Conservation (phyloP, 441 rosid species). For the Erodium chrysanthum region DNA sequence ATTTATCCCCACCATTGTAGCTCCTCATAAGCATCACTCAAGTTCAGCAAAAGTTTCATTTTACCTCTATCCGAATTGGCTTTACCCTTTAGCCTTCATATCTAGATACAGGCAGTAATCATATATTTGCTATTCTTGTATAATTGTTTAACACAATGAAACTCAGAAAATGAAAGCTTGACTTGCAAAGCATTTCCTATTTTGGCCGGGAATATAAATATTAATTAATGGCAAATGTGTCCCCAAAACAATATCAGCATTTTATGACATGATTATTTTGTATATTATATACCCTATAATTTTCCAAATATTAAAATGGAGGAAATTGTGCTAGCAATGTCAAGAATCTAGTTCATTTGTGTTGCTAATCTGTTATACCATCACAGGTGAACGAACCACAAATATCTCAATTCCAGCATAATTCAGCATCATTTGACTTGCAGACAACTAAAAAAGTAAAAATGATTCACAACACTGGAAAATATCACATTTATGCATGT, state of each 20-base stretch:
- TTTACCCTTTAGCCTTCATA: not conserved
- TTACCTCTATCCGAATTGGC: not conserved
- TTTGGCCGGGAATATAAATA: not conserved
- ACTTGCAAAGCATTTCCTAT: not conserved
- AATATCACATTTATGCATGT: not conserved
- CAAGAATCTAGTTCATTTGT: not conserved
- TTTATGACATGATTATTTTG: not conserved
- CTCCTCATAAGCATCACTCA: no score
- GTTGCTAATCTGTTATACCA: not conserved
- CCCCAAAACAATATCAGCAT: not conserved
- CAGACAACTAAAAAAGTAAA: slow-evolving; percentile 1
- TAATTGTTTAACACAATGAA: not conserved
- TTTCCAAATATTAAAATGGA: no score
- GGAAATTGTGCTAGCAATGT: not conserved
- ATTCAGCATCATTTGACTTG: slow-evolving; percentile 1
- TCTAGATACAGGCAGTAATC: not conserved
- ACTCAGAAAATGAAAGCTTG: not conserved
- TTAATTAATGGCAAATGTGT: not conserved
- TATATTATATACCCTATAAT: not conserved
- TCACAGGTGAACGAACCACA: not conserved
- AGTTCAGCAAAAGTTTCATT: not conserved
- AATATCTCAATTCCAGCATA: not conserved
- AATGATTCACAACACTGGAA: not conserved
- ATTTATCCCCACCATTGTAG: no score
- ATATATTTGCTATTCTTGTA: not conserved